phyloP scores from a whole-genome alignment of 768 basidiomycete genomes.

The Austroboletus festivus region DNA sequence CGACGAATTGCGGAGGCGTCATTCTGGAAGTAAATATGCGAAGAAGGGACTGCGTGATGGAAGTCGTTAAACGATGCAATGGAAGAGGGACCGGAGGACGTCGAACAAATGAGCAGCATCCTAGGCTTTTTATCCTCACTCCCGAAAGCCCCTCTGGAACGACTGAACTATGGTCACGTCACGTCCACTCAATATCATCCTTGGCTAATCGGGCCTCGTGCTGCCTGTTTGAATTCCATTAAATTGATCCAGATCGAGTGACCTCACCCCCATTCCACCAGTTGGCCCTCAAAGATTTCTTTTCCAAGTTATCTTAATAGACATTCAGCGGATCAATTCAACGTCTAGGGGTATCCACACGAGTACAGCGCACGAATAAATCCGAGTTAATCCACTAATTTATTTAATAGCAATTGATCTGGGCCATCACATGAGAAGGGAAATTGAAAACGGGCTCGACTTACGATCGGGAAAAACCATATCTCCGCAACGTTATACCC shows the following conservation, averaged over 20 bases:
- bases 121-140: slow-evolving; percentile 12
- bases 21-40: slow-evolving; percentile 6
- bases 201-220: slow-evolving; percentile 4
- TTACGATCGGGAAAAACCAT: slow-evolving; percentile 6
- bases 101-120: too few relatives aligned
- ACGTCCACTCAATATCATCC: slow-evolving; percentile 2
- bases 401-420: neutral
- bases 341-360: slow-evolving; percentile 13
- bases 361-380: slow-evolving; percentile 5
- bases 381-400: slow-evolving; percentile 9
- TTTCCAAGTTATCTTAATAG: slow-evolving; percentile 4
- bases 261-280: slow-evolving; percentile 8
- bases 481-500: slow-evolving; percentile 39
- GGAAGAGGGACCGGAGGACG: neutral
- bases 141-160: slow-evolving; percentile 14
- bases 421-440: neutral
- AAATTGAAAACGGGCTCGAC: too few relatives aligned
- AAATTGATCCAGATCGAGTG: slow-evolving; percentile 14
- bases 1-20: slow-evolving; percentile 2
- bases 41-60: slow-evolving; percentile 6
- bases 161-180: neutral
- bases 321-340: neutral
- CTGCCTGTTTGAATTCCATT: neutral
- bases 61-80: neutral
- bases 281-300: neutral